phyloP scores from a whole-genome alignment of 2,329 filamentous ascomycete genomes.

The Uncinocarpus reesii region DNA sequence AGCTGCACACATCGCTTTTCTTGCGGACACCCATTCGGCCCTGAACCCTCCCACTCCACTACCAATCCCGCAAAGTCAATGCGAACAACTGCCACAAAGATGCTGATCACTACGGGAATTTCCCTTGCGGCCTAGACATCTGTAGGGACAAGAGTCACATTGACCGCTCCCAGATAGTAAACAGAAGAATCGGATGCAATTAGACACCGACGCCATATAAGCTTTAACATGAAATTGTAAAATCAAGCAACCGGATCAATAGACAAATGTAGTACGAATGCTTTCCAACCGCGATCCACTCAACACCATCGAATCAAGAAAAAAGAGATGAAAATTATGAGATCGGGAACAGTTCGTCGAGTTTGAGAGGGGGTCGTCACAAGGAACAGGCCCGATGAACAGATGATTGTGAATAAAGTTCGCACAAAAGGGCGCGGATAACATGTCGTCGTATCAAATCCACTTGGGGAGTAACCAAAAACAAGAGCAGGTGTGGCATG shows the following conservation, averaged over 20 bases:
- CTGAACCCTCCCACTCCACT: neutral
- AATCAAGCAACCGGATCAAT: conserved; percentile 11
- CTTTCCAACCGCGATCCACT: conserved; percentile 15
- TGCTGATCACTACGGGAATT: neutral
- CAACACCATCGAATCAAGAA: conserved; percentile 16
- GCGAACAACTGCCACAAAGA: neutral
- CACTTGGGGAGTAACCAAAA: conserved; percentile 8
- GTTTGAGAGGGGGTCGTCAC: neutral
- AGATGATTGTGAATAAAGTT: neutral
- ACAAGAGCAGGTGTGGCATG: neutral
- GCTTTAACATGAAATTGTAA: conserved; percentile 7
- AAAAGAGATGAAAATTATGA: conserved; percentile 18
- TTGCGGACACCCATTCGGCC: neutral
- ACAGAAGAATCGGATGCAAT: conserved; percentile 7
- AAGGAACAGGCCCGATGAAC: neutral
- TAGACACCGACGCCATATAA: conserved; percentile 4
- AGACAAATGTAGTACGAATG: conserved; percentile 10
- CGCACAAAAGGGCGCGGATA: neutral
- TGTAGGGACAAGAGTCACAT: neutral
- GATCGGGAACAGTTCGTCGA: neutral
- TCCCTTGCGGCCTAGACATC: neutral
- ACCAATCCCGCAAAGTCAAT: neutral
- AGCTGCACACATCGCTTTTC: conserved; percentile 1
- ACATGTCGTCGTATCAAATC: conserved; percentile 2
- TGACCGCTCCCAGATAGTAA: conserved; percentile 4